Percentiles rank a stretch among this genome's conserved stretches.
phyloP scores from a whole-genome alignment of 176 grass and related monocot species.

The Triticum urartu region DNA sequence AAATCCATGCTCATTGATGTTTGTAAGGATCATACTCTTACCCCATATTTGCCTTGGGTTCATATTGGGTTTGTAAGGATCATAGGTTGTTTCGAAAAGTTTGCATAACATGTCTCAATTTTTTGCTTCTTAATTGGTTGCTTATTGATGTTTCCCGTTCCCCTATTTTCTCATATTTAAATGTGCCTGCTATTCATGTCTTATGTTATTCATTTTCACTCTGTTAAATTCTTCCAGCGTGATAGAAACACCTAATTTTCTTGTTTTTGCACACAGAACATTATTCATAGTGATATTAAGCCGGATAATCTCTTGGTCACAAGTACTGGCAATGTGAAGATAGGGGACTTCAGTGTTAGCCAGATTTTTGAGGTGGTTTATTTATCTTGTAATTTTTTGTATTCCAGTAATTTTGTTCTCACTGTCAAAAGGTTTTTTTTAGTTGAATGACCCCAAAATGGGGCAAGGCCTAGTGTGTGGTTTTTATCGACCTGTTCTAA shows the following conservation, averaged over 20 bases:
- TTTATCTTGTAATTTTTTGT: slow-evolving; percentile 24
- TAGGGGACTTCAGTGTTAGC: slow-evolving; percentile 93
- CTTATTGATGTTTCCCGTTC: neutral
- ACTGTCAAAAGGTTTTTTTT: neutral
- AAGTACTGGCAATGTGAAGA: slow-evolving; percentile 68
- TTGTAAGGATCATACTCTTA: neutral
- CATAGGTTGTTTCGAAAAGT: neutral
- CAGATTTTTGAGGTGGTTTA: slow-evolving; percentile 80
- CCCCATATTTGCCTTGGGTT: too few relatives aligned
- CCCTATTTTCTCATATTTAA: neutral
- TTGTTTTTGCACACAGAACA: slow-evolving; percentile 48
- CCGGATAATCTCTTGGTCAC: slow-evolving; percentile 93
- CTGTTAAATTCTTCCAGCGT: neutral
- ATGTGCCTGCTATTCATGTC: neutral
- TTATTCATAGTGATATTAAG: slow-evolving; percentile 90
- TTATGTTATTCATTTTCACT: neutral
- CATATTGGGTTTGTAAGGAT: neutral
- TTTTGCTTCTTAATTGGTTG: too few relatives aligned
- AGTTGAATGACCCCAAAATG: slow-evolving; percentile 1
- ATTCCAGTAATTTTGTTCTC: slow-evolving; percentile 12
- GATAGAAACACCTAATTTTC: neutral
- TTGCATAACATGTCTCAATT: neutral
- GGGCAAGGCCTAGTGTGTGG: too few relatives aligned
- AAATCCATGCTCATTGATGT: neutral
- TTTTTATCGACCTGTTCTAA: neutral